phyloP scores from a whole-genome alignment of 192 early-diverging fungal species.

The Entomortierella chlamydospora region DNA sequence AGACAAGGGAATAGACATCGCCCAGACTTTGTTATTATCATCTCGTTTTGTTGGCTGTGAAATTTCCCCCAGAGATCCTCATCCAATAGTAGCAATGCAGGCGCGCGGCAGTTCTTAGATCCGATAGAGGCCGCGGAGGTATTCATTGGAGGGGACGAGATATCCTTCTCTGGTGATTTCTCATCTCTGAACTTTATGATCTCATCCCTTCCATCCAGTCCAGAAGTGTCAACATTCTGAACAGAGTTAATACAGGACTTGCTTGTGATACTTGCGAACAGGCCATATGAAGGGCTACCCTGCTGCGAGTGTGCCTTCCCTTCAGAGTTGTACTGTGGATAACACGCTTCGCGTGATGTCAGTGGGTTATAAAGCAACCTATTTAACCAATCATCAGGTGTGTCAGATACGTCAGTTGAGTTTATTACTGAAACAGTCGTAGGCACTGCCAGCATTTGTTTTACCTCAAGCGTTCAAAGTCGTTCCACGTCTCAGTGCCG shows the following conservation, averaged over 20 bases:
- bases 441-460: too few species aligned
- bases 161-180: neutral
- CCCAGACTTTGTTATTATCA: constrained; percentile 72
- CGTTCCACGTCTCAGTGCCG: neutral
- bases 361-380: neutral
- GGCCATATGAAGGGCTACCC: too few species aligned
- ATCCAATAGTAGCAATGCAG: constrained; percentile 17
- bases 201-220: too few species aligned
- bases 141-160: neutral
- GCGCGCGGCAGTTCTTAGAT: neutral
- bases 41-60: constrained; percentile 57
- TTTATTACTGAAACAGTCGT: too few species aligned
- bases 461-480: neutral
- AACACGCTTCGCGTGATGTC: neutral
- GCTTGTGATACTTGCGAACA: too few species aligned
- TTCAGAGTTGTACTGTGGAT: too few species aligned
- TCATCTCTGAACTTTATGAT: too few species aligned
- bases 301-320: too few species aligned
- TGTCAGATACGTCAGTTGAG: too few species aligned
- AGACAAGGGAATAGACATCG: constrained; percentile 68
- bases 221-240: too few species aligned
- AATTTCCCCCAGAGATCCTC: constrained; percentile 57
- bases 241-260: too few species aligned
- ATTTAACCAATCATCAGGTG: neutral
- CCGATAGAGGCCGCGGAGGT: neutral